Evolutionary conservation across 257 asterid species (phyloP).

Genomic region (Buddleja alternifolia): DNA sequence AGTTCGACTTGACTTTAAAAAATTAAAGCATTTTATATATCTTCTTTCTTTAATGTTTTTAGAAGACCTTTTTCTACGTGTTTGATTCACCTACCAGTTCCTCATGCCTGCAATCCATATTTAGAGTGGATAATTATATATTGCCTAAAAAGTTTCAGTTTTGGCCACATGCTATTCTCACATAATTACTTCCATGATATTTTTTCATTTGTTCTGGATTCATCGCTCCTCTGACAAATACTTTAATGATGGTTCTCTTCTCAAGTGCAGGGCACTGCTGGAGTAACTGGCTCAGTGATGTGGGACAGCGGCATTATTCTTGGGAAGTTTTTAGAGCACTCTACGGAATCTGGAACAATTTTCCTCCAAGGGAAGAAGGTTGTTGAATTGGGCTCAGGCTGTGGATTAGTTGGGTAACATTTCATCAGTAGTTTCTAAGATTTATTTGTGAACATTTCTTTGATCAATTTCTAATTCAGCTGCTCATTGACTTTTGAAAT

Average conservation of each 20-base stretch:
- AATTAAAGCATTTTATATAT: no score
- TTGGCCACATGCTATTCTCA: not conserved
- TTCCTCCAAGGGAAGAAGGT: constrained; percentile 73
- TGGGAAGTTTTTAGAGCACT: constrained; percentile 88
- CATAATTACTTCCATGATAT: not conserved
- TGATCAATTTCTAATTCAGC: not conserved
- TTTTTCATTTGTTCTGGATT: constrained; percentile 2
- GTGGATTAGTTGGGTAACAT: constrained; percentile 92
- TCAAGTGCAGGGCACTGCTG: constrained; percentile 70
- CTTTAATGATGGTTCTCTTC: not conserved
- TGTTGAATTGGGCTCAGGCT: constrained; percentile 92
- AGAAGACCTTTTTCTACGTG: no score
- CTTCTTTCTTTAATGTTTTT: no score
- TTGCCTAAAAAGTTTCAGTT: not conserved
- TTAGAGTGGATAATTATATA: not conserved
- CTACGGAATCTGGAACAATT: constrained; percentile 65
- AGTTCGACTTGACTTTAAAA: not conserved
- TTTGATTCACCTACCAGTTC: not conserved
- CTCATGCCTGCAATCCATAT: not conserved
- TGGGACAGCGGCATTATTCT: constrained; percentile 96
- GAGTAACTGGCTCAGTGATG: constrained; percentile 96
- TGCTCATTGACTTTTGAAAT: not conserved
- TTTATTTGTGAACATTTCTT: not conserved
- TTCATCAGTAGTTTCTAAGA: constrained; percentile 3
- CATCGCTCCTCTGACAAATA: not conserved